Percentiles rank a stretch among this genome's conserved stretches.
phyloP scores from a whole-genome alignment of 139 green algal species.

The Spirogloea muscicola region DNA sequence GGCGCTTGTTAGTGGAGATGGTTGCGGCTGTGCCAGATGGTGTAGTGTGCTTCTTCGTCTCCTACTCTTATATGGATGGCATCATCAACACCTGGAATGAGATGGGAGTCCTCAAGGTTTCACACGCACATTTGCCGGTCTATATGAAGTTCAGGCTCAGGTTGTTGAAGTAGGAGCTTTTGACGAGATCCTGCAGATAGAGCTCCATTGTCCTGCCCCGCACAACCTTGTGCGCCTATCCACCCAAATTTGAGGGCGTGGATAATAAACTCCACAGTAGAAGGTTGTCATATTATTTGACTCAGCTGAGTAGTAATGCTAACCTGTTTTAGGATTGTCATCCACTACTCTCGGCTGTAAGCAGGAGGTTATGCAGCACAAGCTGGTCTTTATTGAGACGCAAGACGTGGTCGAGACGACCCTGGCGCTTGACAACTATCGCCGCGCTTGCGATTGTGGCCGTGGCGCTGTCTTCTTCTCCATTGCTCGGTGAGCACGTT shows the following conservation, averaged over 20 bases:
- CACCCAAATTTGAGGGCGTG: too few relatives aligned
- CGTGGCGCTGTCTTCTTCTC: constrained; percentile 92
- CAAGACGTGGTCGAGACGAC: constrained; percentile 98
- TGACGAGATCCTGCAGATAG: too few relatives aligned
- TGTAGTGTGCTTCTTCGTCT: constrained; percentile 96
- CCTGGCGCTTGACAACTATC: constrained; percentile 96
- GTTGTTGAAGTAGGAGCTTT: too few relatives aligned
- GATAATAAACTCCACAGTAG: neutral
- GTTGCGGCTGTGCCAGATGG: constrained; percentile 83
- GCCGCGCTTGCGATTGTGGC: constrained; percentile 92
- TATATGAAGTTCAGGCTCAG: too few relatives aligned
- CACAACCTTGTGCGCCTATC: too few relatives aligned
- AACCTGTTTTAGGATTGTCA: too few relatives aligned
- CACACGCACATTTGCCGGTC: too few relatives aligned
- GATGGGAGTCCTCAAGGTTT: constrained; percentile 79
- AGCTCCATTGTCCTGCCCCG: too few relatives aligned
- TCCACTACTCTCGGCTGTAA: neutral
- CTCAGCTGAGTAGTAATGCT: too few relatives aligned
- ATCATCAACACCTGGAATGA: constrained; percentile 91
- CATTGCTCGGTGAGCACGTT: constrained; percentile 16
- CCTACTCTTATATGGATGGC: constrained; percentile 96
- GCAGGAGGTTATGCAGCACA: constrained; percentile 87
- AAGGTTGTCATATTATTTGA: neutral
- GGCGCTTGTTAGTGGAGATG: constrained; percentile 87
- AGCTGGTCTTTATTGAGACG: constrained; percentile 98